Conservation (phyloP, 768 basidiomycete genomes). For the Amanita brunnescens region DNA sequence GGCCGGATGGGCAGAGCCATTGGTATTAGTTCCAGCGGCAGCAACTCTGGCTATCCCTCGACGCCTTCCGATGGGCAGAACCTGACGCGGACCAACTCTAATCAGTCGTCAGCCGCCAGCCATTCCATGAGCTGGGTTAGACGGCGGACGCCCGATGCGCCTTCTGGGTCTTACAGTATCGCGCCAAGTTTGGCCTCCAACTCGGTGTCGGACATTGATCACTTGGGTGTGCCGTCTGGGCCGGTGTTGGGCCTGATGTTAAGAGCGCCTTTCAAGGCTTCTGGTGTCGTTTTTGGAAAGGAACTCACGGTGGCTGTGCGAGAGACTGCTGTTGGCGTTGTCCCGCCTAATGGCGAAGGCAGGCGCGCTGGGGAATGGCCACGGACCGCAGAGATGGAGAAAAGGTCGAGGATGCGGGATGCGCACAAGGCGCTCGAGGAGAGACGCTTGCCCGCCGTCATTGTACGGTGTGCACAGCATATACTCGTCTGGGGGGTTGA, state of each 20-base stretch:
- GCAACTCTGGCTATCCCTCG: conserved; percentile 33
- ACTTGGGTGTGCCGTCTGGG: conserved; percentile 28
- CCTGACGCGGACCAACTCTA: conserved; percentile 32
- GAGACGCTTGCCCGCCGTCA: conserved; percentile 60
- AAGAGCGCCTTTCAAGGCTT: conserved; percentile 41
- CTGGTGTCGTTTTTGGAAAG: conserved; percentile 61
- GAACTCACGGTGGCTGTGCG: conserved; percentile 33
- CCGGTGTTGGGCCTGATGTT: conserved; percentile 48
- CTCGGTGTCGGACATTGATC: conserved; percentile 41
- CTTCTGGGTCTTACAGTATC: conserved; percentile 52
- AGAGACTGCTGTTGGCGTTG: conserved; percentile 22
- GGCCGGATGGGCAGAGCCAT: conserved; percentile 56
- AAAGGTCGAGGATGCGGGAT: conserved; percentile 16
- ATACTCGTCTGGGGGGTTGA: conserved; percentile 74
- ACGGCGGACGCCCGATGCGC: conserved; percentile 49
- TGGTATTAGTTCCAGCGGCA: conserved; percentile 30
- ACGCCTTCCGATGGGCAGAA: conserved; percentile 26
- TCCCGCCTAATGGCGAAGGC: conserved; percentile 11
- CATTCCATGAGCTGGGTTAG: conserved; percentile 23
- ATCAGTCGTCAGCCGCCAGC: conserved; percentile 18
- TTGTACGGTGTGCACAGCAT: conserved; percentile 79
- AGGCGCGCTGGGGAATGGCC: conserved; percentile 10
- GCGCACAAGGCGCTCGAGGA: conserved; percentile 33
- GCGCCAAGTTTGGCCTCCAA: conserved; percentile 36
- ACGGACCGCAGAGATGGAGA: conserved; percentile 8